Conservation (phyloP, 352 stramenopile species). For the Phytophthora crassamura region DNA sequence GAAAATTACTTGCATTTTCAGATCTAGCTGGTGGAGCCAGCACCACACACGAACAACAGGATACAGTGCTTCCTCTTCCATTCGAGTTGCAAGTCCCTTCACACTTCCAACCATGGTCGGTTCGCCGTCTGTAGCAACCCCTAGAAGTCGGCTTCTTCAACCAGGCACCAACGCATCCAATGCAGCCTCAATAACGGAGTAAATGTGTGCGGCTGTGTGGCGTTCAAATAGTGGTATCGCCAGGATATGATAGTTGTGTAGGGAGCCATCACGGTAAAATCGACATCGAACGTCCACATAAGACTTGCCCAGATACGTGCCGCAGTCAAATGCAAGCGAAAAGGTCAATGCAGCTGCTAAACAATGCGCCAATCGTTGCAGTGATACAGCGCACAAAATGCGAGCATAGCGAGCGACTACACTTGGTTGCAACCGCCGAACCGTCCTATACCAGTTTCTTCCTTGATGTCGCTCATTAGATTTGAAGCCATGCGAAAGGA, state of each 20-base stretch:
- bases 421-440: too few relatives aligned
- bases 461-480: conserved; percentile 17
- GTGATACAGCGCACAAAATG: conserved; percentile 13
- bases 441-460: conserved; percentile 5
- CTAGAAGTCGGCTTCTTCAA: neutral
- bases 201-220: conserved; percentile 19
- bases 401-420: conserved; percentile 11
- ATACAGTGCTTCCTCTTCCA: neutral
- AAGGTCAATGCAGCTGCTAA: conserved; percentile 8
- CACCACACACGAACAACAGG: conserved; percentile 19
- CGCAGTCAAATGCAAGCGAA: conserved; percentile 12
- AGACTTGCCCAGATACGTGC: conserved; percentile 8
- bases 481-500: conserved; percentile 23
- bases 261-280: neutral
- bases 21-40: conserved; percentile 25
- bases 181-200: too few relatives aligned
- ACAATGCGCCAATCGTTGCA: neutral
- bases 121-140: neutral
- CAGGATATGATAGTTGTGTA: conserved; percentile 19
- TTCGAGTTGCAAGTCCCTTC: conserved; percentile 4
- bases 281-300: conserved; percentile 21
- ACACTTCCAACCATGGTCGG: conserved; percentile 3
- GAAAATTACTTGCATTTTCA: conserved; percentile 20
- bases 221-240: conserved; percentile 12
- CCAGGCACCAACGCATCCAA: conserved; percentile 2